Conservation (phyloP, 352 stramenopile genomes). For the Globisporangium viniferum region DNA sequence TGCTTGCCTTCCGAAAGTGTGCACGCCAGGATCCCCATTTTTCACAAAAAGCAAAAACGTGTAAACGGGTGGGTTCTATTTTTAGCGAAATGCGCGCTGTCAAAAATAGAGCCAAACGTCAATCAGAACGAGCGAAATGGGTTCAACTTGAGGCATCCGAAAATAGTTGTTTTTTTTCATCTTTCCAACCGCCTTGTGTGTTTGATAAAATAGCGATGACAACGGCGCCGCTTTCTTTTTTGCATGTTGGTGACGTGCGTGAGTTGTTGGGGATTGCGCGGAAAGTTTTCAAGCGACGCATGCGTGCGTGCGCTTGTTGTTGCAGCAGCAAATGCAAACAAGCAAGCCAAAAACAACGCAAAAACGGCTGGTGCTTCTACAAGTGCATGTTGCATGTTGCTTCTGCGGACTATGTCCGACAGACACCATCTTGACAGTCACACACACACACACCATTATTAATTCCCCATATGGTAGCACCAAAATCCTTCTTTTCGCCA, state of each 20-base stretch:
- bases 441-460: not conserved
- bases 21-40: slow-evolving; percentile 2
- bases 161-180: too few species aligned
- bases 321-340: too few species aligned
- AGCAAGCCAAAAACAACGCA: too few species aligned
- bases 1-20: too few species aligned
- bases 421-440: not conserved
- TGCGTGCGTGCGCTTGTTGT: not conserved
- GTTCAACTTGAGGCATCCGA: not conserved
- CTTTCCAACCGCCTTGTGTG: too few species aligned
- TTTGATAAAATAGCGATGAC: too few species aligned
- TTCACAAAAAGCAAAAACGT: not conserved
- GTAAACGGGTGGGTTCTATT: not conserved
- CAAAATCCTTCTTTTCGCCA: not conserved
- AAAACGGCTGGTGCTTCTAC: too few species aligned
- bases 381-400: too few species aligned
- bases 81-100: not conserved
- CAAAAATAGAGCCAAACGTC: not conserved
- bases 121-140: slow-evolving; percentile 12
- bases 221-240: not conserved
- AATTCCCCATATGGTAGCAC: not conserved
- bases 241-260: not conserved
- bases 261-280: not conserved
- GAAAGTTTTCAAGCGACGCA: not conserved
- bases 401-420: not conserved